Conservation (phyloP, 148 eudicot genomes). For the Nepenthes gracilis region DNA sequence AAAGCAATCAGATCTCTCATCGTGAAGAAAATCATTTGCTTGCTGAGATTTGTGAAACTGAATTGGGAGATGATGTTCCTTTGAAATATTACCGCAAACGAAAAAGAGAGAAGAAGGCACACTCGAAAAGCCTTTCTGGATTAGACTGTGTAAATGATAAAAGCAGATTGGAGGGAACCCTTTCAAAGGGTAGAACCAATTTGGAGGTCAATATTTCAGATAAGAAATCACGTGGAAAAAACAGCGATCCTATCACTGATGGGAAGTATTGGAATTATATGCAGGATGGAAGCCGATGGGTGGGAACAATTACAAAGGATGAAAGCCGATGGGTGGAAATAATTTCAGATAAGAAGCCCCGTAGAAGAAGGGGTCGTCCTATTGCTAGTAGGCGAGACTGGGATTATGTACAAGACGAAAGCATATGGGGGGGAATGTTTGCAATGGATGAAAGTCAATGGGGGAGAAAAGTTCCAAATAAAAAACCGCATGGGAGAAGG, state of each 20-base stretch:
- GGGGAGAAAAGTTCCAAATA: conserved; percentile 11
- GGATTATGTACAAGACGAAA: conserved; percentile 12
- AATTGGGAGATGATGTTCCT: conserved; percentile 26
- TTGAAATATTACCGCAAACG: conserved; percentile 21
- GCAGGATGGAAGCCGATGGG: conserved; percentile 12
- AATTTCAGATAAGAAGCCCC: conserved; percentile 10
- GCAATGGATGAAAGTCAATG: conserved; percentile 9
- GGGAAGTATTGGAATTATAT: not conserved
- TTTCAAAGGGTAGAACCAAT: too few relatives aligned
- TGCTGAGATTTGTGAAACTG: conserved; percentile 23
- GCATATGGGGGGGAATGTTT: conserved; percentile 7
- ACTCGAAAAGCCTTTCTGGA: conserved; percentile 20
- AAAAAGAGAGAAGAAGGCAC: conserved; percentile 4
- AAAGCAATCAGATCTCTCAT: conserved; percentile 12
- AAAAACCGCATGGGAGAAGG: conserved; percentile 11
- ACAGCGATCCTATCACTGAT: too few relatives aligned
- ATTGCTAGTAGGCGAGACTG: conserved; percentile 21
- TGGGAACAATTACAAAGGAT: not conserved
- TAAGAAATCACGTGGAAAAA: too few relatives aligned
- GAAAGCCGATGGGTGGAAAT: conserved; percentile 17
- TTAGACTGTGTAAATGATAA: conserved; percentile 17
- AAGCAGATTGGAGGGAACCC: too few relatives aligned
- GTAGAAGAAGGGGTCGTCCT: conserved; percentile 14
- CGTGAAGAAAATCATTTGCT: conserved; percentile 28
- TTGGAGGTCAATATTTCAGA: too few relatives aligned